phyloP scores from a whole-genome alignment of 768 basidiomycete species.

The Xanthoconium purpureum region DNA sequence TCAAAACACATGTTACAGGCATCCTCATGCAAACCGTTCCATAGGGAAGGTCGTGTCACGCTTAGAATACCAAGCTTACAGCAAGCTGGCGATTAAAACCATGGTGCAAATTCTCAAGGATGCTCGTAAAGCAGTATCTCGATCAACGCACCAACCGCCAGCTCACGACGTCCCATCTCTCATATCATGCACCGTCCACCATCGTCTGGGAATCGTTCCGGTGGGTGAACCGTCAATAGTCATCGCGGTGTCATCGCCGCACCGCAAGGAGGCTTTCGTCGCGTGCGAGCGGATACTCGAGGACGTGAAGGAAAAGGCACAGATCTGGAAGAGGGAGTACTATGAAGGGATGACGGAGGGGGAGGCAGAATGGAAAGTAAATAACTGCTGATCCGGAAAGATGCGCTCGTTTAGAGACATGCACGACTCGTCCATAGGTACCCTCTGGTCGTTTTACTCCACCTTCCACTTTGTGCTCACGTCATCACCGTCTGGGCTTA shows the following conservation, averaged over 20 bases:
- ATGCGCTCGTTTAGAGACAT: slow-evolving; percentile 3
- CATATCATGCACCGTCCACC: slow-evolving; percentile 63
- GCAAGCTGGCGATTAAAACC: slow-evolving; percentile 75
- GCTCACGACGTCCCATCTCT: slow-evolving; percentile 33
- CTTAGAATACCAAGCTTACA: slow-evolving; percentile 83
- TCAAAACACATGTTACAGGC: neutral
- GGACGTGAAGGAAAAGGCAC: slow-evolving; percentile 75
- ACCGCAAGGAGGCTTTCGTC: slow-evolving; percentile 76
- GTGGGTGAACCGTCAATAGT: slow-evolving; percentile 83
- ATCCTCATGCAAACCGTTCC: slow-evolving; percentile 5
- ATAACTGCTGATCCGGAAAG: slow-evolving; percentile 31
- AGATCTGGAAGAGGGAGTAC: slow-evolving; percentile 91
- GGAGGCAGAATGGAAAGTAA: slow-evolving; percentile 69
- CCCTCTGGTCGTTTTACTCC: slow-evolving; percentile 37
- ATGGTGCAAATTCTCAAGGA: slow-evolving; percentile 57
- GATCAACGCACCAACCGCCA: slow-evolving; percentile 40
- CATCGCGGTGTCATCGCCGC: slow-evolving; percentile 80
- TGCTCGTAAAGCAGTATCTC: slow-evolving; percentile 40
- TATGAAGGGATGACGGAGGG: slow-evolving; percentile 68
- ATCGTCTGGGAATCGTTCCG: slow-evolving; percentile 74
- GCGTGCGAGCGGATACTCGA: slow-evolving; percentile 85
- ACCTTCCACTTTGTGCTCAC: slow-evolving; percentile 74
- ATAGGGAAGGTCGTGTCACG: slow-evolving; percentile 68
- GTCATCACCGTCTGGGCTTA: slow-evolving; percentile 73
- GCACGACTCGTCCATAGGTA: slow-evolving; percentile 5